A percentile compares a stretch with the other conserved stretches of the same genome.
These are phyloP conservation scores for Ustilago curta DNA, from an alignment of 1,284 basidiomycete species.

Conservation along the genomic window DNA sequence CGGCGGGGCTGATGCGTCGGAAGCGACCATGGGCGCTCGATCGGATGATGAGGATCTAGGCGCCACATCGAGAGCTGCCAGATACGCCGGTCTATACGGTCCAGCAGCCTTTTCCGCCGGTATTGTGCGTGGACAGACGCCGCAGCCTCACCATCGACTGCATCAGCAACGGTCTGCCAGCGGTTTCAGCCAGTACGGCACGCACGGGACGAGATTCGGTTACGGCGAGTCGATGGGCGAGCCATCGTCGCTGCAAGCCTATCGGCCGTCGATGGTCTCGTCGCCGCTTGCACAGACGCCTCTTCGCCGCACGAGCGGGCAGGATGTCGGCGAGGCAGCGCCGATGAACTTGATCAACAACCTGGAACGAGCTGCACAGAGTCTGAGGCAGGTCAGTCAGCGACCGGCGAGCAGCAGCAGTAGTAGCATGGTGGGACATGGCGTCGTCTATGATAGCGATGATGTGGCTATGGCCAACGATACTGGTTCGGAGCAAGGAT, in stretches of 20 bases:
- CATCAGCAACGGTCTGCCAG: slow-evolving; percentile 45
- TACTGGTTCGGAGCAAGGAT: slow-evolving; percentile 24
- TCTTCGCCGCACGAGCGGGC: slow-evolving; percentile 26
- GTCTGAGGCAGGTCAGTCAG: slow-evolving; percentile 12
- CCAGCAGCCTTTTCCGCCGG: slow-evolving; percentile 23
- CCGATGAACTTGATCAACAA: slow-evolving; percentile 15
- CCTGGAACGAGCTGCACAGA: slow-evolving; percentile 38
- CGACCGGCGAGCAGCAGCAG: slow-evolving; percentile 27
- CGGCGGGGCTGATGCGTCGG: slow-evolving; percentile 10
- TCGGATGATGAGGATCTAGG: slow-evolving; percentile 47
- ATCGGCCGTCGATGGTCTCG: slow-evolving; percentile 38
- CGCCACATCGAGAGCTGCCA: slow-evolving; percentile 75
- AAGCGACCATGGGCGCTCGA: slow-evolving; percentile 35
- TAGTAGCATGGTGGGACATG: neutral
- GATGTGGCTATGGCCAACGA: slow-evolving; percentile 38
- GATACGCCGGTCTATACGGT: slow-evolving; percentile 77
- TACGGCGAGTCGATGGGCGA: slow-evolving; percentile 49
- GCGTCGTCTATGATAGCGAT: slow-evolving; percentile 15
- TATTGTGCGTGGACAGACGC: slow-evolving; percentile 34
- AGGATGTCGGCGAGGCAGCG: slow-evolving; percentile 10
- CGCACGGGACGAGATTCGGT: slow-evolving; percentile 20
- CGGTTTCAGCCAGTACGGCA: slow-evolving; percentile 37
- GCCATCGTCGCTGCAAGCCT: slow-evolving; percentile 37
- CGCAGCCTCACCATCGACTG: slow-evolving; percentile 49
- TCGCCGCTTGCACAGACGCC: slow-evolving; percentile 46